Evolutionary conservation across 1,284 basidiomycete genomes (phyloP), one percentile per base, ranked within the genome.

Genomic region (Cryptococcus sp.): DNA sequence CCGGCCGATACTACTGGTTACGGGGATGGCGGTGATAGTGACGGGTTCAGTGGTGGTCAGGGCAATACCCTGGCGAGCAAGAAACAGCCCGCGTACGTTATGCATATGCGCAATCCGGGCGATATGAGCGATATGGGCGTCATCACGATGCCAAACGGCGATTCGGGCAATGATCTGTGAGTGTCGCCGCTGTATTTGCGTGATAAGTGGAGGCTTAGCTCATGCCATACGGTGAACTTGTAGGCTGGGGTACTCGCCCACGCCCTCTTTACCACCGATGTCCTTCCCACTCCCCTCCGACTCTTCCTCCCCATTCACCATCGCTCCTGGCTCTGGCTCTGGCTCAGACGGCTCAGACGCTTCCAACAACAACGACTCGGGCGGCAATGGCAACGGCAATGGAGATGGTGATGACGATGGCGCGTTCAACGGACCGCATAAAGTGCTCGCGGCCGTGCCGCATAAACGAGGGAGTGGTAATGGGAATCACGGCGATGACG

Each of bases 31-130:
- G 19, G 10, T 35, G n/a, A 40, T 17, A 7, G 25, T 7, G 19
- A 19, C 38, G 22, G 38, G n/a, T 41, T 6, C 13, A n/a, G 11
- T 23, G 39, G 50, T 22, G 20, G n/a, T 39, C 47, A 49, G 16
- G 38, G 38, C 15, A 17, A 51, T 23, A 39, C 30, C 15, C 42
- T 45, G n/a, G 42, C 42, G 11, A 30, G 22, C 42, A 45, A 22
- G 42, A 45, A 45, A 45, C 42, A 45, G n/a, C 52, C 45, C 20
- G 43, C 42, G 39, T 61, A 61, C 38, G 25, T 46, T 16, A 57
- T 61, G 52, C 38, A 52, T n/a, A 57, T 61, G 55, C 52, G n/a
- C 40, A 61, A 61, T 45, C 60, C 60, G n/a, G 52, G 48, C 30
- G 55, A 61, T 45, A 47, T 50, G n/a, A 54, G 47, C 41, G 60